Base-by-base conservation (phyloP, 1,284 basidiomycete genomes). In the Peniophora sp. region DNA sequence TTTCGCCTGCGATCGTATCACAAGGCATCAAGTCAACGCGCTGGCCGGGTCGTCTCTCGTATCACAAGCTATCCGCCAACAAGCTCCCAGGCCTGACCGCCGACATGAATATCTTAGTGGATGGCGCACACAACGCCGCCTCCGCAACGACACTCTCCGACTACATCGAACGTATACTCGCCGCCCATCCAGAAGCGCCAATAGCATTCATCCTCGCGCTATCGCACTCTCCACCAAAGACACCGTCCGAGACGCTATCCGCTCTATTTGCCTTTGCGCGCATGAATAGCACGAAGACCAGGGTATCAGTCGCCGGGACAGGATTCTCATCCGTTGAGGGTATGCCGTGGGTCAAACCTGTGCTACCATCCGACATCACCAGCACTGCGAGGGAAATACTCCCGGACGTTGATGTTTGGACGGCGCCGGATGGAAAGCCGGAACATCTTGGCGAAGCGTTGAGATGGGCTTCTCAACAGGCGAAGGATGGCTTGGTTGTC, bases 61-160 rank as follows among this genome's bases (percentile, higher is more conserved):
- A 79, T 66, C 73, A 83, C 58, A 57, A 58, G 12, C 56, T 43
- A 62, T 9, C 51, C 59, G 3, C n/a, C n/a, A 48, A 50, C 2
- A 48, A 23, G 17, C 14, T 22, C n/a, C 32, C 15, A 10, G 34
- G 37, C 41, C 23, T 34, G 10, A 47, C 27, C 35, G 27, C 48
- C 45, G 48, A 59, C 37, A 57, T 72, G 2, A 61, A 71, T 3
- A 68, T 94, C 3, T 75, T 99, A 6, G 85, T 88, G 2, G 97
- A 99, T 62, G 97, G 97, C 3, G 96, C 97, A 1, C 97, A 99
- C 65, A 99, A 99, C 62, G 71, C 83, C n/a, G 84, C 89, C 3
- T 94, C 93, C 0, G 79, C 92, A 0, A 57, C 64, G 17, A 81
- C 81, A 0, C 78, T 99, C 8, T 74, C 83, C 1, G 63, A 71